Evolutionary conservation across 805 yeast genomes (phyloP).

Genomic region (Metschnikowia matae): DNA sequence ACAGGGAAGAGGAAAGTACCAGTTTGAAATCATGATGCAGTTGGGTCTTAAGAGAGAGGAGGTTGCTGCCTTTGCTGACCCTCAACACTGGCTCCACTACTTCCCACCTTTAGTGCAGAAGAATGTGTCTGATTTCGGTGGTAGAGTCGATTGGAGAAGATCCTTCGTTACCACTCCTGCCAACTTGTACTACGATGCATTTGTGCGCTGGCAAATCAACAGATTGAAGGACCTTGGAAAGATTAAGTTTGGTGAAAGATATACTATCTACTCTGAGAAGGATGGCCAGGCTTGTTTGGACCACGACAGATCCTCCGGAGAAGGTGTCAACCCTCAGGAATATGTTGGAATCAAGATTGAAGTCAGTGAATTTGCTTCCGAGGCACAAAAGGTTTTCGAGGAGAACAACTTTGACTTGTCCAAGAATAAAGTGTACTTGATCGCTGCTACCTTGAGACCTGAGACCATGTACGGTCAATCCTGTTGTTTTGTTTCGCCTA

Average conservation of each 20-base stretch:
- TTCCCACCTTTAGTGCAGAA: conserved; percentile 87
- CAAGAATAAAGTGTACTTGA: conserved; percentile 68
- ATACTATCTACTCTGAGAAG: conserved; percentile 94
- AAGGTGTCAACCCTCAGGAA: conserved; percentile 96
- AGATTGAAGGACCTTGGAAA: conserved; percentile 78
- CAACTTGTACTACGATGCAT: conserved; percentile 86
- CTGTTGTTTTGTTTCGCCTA: conserved; percentile 96
- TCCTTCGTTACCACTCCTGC: conserved; percentile 92
- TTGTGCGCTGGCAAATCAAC: conserved; percentile 95
- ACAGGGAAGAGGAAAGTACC: conserved; percentile 90
- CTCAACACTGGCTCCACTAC: conserved; percentile 82
- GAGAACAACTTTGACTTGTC: conserved; percentile 43
- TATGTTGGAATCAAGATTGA: conserved; percentile 89
- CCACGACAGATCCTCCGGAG: conserved; percentile 96
- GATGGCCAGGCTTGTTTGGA: conserved; percentile 99
- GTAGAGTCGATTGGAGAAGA: conserved; percentile 98
- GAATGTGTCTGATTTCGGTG: conserved; percentile 80
- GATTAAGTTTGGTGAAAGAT: conserved; percentile 96
- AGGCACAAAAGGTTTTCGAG: conserved; percentile 52
- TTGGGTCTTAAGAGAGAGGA: conserved; percentile 83
- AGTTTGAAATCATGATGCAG: conserved; percentile 94
- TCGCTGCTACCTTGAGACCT: conserved; percentile 97
- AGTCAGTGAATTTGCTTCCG: conserved; percentile 54
- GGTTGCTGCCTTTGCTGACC: conserved; percentile 83
- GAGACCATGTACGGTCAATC: conserved; percentile 99